Base-by-base conservation (phyloP, 1,139 yeast genomes). In the Kodamaea fungicola region DNA sequence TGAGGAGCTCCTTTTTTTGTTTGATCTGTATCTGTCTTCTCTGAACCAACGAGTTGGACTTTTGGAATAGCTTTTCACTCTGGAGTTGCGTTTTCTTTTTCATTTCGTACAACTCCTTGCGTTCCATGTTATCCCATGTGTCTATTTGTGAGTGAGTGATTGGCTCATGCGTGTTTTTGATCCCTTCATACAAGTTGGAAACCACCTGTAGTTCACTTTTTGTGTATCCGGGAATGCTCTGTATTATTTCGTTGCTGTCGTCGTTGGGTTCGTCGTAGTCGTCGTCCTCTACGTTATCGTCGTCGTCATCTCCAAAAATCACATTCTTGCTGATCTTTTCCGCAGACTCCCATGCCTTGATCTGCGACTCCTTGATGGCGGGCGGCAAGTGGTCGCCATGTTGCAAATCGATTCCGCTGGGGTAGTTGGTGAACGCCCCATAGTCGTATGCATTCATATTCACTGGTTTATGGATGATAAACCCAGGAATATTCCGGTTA, bases 341-440 rank as follows among this genome's bases (percentile, higher is more conserved):
- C 1, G 74, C 75, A 19, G 68, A 60, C 43, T 70, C 74, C 76
- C 76, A 71, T 9, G 74, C 74, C 41, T 58, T 60, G n/a, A 68
- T 55, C 45, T 68, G 74, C 4, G 74, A 66, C 32, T 52, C 54
- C 41, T 49, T 54, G 12, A 55, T 42, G 10, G 52, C 52, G 3
- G 56, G 56, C 10, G 49, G 51, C n/a, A 41, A 36, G 25, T 44
- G 45, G 27, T 51, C 50, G 3, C 53, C 54, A 34, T 48, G 51
- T 23, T 54, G 55, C n/a, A 44, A 27, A 34, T 51, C 57, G 10
- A 40, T 47, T 2, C 49, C 55, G 32, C 37, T 42, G 8, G 61
- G 54, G 37, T 55, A 51, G 35, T 53, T 51, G 6, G 52, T 44
- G 39, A 52, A 57, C 8, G 51, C 55, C 6, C 55, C 46, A 38